These are phyloP conservation scores for Mesembryanthemum crystallinum DNA, from an alignment of 148 eudicot species.

Conservation along the genomic window DNA sequence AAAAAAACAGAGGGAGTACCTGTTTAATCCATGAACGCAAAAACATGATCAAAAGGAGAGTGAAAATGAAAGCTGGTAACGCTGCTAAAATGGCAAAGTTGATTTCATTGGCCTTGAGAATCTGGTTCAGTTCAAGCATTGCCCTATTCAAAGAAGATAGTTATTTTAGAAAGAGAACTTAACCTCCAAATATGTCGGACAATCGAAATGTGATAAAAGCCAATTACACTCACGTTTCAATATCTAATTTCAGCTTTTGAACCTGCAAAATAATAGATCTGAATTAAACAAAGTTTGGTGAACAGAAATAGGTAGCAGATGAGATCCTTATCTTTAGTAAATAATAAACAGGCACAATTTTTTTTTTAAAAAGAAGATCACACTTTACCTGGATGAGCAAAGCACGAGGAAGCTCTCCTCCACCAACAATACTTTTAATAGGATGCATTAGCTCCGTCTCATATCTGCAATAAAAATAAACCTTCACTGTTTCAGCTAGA, in stretches of 20 bases:
- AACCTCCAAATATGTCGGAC: constrained; percentile 13
- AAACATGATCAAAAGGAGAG: constrained; percentile 54
- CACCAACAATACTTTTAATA: constrained; percentile 68
- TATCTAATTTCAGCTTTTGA: constrained; percentile 97
- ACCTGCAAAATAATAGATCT: constrained; percentile 46
- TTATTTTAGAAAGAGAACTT: constrained; percentile 10
- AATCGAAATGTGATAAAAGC: not conserved
- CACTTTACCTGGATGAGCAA: constrained; percentile 77
- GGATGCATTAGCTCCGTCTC: constrained; percentile 96
- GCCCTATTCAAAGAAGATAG: constrained; percentile 53
- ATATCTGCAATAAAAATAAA: constrained; percentile 50
- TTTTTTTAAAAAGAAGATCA: not conserved
- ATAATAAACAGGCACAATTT: not conserved
- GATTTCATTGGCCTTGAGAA: constrained; percentile 95
- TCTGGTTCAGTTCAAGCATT: constrained; percentile 97
- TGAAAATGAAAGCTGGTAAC: constrained; percentile 77
- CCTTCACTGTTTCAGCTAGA: not conserved
- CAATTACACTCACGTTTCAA: constrained; percentile 75
- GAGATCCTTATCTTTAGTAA: not conserved
- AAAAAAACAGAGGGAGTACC: too few species aligned
- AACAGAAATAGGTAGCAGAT: not conserved
- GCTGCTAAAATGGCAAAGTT: constrained; percentile 98
- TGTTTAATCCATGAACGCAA: constrained; percentile 87
- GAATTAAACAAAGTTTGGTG: not conserved
- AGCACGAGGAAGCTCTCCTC: constrained; percentile 95